A percentile compares a stretch with the other conserved stretches of the same genome.
Conservation (phyloP, 164 flowering plant species). For the Umbellularia californica region DNA sequence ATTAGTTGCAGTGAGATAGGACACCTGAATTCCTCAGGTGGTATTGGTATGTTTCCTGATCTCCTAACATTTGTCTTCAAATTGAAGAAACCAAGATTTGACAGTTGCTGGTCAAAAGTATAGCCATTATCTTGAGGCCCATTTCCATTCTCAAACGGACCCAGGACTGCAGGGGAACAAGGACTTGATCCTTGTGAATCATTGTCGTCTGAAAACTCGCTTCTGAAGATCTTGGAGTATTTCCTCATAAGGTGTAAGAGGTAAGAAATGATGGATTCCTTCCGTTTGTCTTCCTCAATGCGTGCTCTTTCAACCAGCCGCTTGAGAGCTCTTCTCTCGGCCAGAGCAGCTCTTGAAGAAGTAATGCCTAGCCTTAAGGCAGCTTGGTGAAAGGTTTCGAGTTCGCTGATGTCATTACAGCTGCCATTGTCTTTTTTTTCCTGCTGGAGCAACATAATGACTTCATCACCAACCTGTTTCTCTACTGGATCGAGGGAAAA, state of each 20-base stretch:
- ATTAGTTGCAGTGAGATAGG: conserved; percentile 97
- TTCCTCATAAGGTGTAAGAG: conserved; percentile 93
- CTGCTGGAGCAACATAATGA: conserved; percentile 83
- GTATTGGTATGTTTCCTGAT: conserved; percentile 65
- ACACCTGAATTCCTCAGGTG: conserved; percentile 95
- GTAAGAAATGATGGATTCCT: conserved; percentile 92
- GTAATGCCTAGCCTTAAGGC: conserved; percentile 83
- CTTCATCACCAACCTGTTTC: conserved; percentile 93
- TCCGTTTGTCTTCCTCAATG: conserved; percentile 85
- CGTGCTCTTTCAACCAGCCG: conserved; percentile 82
- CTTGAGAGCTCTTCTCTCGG: conserved; percentile 92
- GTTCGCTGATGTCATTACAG: conserved; percentile 61
- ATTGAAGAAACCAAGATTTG: conserved; percentile 75
- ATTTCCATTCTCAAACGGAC: conserved; percentile 53
- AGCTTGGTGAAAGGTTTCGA: conserved; percentile 88
- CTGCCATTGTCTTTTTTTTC: conserved; percentile 58
- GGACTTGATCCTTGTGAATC: conserved; percentile 98
- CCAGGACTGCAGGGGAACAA: conserved; percentile 82
- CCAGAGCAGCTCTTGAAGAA: conserved; percentile 89
- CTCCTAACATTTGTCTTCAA: conserved; percentile 49
- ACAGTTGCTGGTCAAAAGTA: conserved; percentile 74
- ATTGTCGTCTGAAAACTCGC: conserved; percentile 83
- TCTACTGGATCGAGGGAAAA: conserved; percentile 73
- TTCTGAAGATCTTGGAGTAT: conserved; percentile 87
- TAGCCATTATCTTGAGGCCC: conserved; percentile 36